These are phyloP conservation scores for Citrus mangshanensis DNA, from an alignment of 345 rosid genomes.

Conservation along the genomic window DNA sequence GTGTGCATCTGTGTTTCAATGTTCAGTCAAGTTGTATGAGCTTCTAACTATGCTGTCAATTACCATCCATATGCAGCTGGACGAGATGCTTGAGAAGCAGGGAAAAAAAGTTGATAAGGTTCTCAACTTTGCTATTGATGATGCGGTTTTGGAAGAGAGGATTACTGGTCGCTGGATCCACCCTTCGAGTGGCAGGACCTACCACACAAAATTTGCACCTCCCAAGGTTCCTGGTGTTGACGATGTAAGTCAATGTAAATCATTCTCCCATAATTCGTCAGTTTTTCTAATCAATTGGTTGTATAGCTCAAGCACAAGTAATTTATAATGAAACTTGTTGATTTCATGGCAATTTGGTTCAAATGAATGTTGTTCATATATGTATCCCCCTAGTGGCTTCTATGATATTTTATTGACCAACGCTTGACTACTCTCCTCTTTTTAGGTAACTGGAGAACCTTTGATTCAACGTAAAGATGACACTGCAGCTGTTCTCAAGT, in stretches of 20 bases:
- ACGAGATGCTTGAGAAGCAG: conserved; percentile 83
- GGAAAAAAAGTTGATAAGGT: conserved; percentile 79
- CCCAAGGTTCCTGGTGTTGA: conserved; percentile 75
- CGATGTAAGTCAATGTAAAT: conserved; percentile 58
- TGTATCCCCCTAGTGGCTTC: neutral
- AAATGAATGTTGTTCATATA: neutral
- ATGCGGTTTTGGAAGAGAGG: conserved; percentile 90
- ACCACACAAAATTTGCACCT: conserved; percentile 86
- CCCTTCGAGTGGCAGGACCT: conserved; percentile 92
- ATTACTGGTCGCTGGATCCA: conserved; percentile 98
- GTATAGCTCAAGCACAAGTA: neutral
- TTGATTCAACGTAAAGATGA: conserved; percentile 94
- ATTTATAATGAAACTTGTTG: neutral
- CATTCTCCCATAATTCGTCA: conserved; percentile 3
- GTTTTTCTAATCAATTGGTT: neutral
- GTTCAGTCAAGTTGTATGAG: neutral
- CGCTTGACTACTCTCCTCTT: conserved; percentile 2
- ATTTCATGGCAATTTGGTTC: neutral
- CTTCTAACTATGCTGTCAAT: conserved; percentile 1
- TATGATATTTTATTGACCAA: neutral
- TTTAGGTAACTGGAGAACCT: conserved; percentile 84
- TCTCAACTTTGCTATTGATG: conserved; percentile 84
- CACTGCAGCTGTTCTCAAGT: conserved; percentile 80
- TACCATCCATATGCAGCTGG: conserved; percentile 53
- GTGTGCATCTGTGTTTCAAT: conserved; percentile 21